Base-by-base conservation (phyloP, 768 basidiomycete species). In the Tylopilus vinaceipallidus region DNA sequence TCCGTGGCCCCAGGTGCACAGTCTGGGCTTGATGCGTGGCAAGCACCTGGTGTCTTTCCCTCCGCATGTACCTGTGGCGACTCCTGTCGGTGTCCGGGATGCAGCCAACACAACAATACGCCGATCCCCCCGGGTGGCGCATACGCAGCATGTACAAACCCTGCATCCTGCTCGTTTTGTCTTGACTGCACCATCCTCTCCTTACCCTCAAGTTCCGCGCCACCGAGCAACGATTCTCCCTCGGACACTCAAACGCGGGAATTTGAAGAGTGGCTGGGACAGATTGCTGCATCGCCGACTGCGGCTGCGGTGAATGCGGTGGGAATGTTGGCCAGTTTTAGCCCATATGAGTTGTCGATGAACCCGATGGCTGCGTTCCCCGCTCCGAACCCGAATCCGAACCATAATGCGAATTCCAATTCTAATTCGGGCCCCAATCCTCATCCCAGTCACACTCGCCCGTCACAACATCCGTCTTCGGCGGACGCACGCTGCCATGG, bases 211-310 rank as follows among this genome's bases (percentile, higher is more conserved):
- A 71, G 71, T 6, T 58, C 75, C 20, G 71, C 75, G 9, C 67
- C 77, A 34, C 73, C 75, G 48, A 73, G 65, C 13, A 57, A 67
- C 3, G 68, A 72, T 41, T 66, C 75, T 63, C 67, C 73, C 62
- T 71, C 69, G 56, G 73, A 79, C 52, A 63, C 68, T 23, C 69
- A 73, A 56, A 66, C 71, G 32, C 71, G 72, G 24, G 71, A 75
- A 49, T 77, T 84, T 36, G 83, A 83, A 59, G 82, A 85, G 49
- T 86, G 83, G 83, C 71, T 84, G 47, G 75, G 76, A 45, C 78
- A 82, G 56, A 69, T 82, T 20, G 62, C 66, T 8, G 45, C 56
- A 17, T 49, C 59, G 5, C 59, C 66, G 33, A 23, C 54, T 24
- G 12, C 52, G 2, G 37, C 37, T 22, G 33, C 50, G 20, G 56